These are phyloP conservation scores for Mucor ambiguus DNA, from an alignment of 371 early-diverging fungal species.

Conservation along the genomic window DNA sequence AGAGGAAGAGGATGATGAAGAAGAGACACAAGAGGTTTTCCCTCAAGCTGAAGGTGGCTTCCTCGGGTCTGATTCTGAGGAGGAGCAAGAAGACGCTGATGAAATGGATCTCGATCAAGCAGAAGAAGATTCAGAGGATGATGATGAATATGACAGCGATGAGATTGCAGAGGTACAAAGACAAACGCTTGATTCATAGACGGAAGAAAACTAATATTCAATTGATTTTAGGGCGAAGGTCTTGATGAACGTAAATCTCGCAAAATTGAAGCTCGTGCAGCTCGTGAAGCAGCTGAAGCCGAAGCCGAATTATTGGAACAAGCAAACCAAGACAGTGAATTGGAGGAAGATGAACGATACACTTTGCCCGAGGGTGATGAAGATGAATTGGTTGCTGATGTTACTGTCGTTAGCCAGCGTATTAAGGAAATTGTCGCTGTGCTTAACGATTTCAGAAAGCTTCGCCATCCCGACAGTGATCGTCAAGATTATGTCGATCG, in stretches of 20 bases:
- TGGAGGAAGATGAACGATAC: conserved; percentile 69
- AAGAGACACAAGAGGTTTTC: conserved; percentile 46
- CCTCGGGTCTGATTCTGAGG: conserved; percentile 59
- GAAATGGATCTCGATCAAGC: conserved; percentile 48
- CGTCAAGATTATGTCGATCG: conserved; percentile 87
- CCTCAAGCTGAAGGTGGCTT: conserved; percentile 58
- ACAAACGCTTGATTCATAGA: not conserved
- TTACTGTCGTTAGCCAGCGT: conserved; percentile 77
- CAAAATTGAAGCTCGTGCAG: conserved; percentile 63
- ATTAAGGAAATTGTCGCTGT: conserved; percentile 90
- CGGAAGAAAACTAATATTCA: not conserved
- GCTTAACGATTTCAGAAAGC: conserved; percentile 83
- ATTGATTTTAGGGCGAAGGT: conserved; percentile 31
- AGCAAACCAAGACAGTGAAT: conserved; percentile 76
- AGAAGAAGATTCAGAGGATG: conserved; percentile 40
- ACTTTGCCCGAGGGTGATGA: conserved; percentile 74
- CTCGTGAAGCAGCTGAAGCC: conserved; percentile 58
- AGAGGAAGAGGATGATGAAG: conserved; percentile 33
- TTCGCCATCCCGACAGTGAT: conserved; percentile 74
- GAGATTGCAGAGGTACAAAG: conserved; percentile 39
- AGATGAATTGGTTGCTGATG: conserved; percentile 63
- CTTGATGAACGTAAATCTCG: conserved; percentile 76
- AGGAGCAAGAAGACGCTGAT: conserved; percentile 41
- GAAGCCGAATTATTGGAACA: conserved; percentile 76
- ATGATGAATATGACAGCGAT: conserved; percentile 44